Evolutionary conservation across 2,329 filamentous ascomycete species (phyloP).

Genomic region (Helotiales sp.): DNA sequence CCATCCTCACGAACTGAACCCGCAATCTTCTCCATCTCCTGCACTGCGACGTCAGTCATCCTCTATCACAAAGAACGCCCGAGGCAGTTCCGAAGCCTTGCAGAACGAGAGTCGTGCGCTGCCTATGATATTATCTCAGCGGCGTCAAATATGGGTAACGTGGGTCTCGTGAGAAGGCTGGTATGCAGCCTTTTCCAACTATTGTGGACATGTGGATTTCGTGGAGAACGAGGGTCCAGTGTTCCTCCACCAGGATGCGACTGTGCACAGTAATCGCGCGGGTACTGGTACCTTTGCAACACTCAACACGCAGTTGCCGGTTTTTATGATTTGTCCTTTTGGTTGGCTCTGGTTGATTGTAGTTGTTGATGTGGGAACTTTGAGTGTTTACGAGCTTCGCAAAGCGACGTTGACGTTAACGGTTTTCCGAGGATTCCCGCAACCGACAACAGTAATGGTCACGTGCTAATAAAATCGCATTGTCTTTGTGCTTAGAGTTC

Average conservation of each 20-base stretch:
- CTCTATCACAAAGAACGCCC: slow-evolving; percentile 5
- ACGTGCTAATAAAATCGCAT: too few species aligned
- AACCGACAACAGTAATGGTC: too few species aligned
- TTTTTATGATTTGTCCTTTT: too few species aligned
- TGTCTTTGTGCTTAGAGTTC: too few species aligned
- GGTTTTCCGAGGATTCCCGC: too few species aligned
- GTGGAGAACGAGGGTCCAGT: neutral
- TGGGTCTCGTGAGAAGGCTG: slow-evolving; percentile 9
- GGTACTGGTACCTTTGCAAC: too few species aligned
- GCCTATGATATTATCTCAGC: slow-evolving; percentile 4
- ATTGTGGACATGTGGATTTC: slow-evolving; percentile 7
- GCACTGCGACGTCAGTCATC: slow-evolving; percentile 12
- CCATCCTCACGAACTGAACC: neutral
- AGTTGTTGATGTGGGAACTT: too few species aligned
- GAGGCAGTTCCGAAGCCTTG: slow-evolving; percentile 16
- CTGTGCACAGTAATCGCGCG: too few species aligned
- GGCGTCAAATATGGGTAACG: slow-evolving; percentile 12
- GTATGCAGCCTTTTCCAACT: slow-evolving; percentile 5
- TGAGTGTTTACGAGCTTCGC: too few species aligned
- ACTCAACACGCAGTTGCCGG: too few species aligned
- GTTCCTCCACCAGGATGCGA: neutral
- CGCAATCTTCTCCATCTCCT: slow-evolving; percentile 1
- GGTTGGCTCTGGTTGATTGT: too few species aligned
- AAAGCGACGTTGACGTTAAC: too few species aligned
- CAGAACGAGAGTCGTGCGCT: slow-evolving; percentile 2